Evolutionary conservation across 2,329 filamentous ascomycete genomes (phyloP).

Genomic region (Sclerotinia minor): DNA sequence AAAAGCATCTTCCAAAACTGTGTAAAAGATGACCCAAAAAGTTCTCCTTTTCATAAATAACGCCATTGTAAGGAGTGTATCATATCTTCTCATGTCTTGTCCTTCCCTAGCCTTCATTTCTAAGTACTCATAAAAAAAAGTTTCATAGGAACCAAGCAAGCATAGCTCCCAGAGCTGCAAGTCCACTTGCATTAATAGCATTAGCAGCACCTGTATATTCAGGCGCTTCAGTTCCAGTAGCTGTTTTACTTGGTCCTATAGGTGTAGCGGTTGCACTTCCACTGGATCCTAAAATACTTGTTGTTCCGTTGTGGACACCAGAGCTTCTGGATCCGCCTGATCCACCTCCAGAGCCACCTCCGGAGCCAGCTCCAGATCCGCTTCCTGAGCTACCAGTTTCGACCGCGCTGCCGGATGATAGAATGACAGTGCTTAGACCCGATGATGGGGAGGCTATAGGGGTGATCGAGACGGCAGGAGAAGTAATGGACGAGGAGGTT

Average conservation of each 20-base stretch:
- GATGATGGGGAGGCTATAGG: background rate
- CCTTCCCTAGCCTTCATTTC: background rate
- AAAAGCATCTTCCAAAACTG: constrained; percentile 16
- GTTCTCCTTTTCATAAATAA: constrained; percentile 6
- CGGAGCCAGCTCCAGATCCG: too few species aligned
- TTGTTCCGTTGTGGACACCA: constrained; percentile 15
- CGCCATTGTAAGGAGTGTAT: constrained; percentile 1
- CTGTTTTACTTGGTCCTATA: constrained; percentile 25
- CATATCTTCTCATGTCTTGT: background rate
- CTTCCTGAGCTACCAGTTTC: constrained; percentile 21
- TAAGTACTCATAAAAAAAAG: background rate
- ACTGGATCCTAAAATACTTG: constrained; percentile 1
- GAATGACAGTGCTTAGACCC: background rate
- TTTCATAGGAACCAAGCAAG: constrained; percentile 1
- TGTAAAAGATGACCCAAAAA: constrained; percentile 12
- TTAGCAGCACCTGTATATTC: constrained; percentile 18
- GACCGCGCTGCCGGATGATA: constrained; percentile 6
- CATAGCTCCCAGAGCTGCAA: background rate
- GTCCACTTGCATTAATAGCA: background rate
- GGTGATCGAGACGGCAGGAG: constrained; percentile 28
- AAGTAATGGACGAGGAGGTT: constrained; percentile 22
- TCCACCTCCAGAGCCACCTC: constrained; percentile 6
- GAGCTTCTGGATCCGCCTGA: constrained; percentile 9
- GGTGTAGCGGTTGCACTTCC: constrained; percentile 26
- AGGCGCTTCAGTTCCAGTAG: constrained; percentile 13